phyloP scores from a whole-genome alignment of 2,329 filamentous ascomycete genomes.

The Claviceps citrina region DNA sequence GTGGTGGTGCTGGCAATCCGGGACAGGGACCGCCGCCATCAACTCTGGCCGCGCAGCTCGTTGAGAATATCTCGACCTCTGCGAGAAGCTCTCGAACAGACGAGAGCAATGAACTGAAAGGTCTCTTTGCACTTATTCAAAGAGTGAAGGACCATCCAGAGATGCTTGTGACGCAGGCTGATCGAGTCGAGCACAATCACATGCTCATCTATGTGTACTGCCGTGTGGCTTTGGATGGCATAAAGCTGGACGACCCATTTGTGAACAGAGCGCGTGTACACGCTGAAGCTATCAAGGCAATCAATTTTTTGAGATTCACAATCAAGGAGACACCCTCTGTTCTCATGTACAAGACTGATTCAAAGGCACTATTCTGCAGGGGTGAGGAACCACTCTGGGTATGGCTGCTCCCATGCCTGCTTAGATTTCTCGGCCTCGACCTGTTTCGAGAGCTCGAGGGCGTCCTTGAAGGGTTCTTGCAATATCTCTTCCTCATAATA shows the following conservation, averaged over 20 bases:
- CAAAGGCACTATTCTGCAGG: slow-evolving; percentile 31
- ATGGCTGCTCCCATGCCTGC: slow-evolving; percentile 46
- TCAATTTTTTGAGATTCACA: slow-evolving; percentile 62
- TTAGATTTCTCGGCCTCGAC: slow-evolving; percentile 39
- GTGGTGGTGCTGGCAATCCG: slow-evolving; percentile 8
- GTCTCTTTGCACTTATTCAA: slow-evolving; percentile 45
- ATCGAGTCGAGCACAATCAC: slow-evolving; percentile 62
- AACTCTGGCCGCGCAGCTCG: slow-evolving; percentile 74
- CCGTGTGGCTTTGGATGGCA: slow-evolving; percentile 59
- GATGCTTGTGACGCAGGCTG: slow-evolving; percentile 44
- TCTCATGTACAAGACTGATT: slow-evolving; percentile 32
- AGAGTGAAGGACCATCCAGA: slow-evolving; percentile 34
- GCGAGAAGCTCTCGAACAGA: slow-evolving; percentile 45
- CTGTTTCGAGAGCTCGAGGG: slow-evolving; percentile 31
- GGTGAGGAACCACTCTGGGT: slow-evolving; percentile 48
- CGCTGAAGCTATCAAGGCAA: slow-evolving; percentile 51
- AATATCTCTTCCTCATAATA: slow-evolving; percentile 30
- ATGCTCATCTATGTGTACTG: slow-evolving; percentile 74
- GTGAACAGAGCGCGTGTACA: slow-evolving; percentile 38
- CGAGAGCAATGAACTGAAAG: slow-evolving; percentile 59
- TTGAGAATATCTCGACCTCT: slow-evolving; percentile 59
- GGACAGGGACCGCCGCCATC: slow-evolving; percentile 44
- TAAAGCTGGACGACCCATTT: slow-evolving; percentile 55
- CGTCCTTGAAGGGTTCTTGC: slow-evolving; percentile 38
- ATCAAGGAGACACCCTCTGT: slow-evolving; percentile 60